phyloP scores from a whole-genome alignment of 805 yeast genomes.

The Ogataea angusta region DNA sequence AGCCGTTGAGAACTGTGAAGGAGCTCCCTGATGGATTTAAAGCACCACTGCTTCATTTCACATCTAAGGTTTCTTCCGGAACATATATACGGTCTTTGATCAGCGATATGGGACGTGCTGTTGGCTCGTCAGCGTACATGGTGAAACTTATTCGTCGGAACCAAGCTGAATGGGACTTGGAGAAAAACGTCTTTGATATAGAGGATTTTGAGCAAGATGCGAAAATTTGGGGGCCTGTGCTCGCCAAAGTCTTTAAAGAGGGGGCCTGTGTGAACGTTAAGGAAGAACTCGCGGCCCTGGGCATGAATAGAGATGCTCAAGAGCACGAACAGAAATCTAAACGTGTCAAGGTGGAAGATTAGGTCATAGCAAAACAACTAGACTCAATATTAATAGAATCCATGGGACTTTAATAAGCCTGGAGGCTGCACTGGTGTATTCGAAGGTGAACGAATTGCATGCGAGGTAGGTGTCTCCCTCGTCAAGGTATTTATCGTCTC shows the following conservation, averaged over 20 bases:
- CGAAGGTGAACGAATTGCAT: slow-evolving; percentile 34
- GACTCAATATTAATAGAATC: slow-evolving; percentile 3
- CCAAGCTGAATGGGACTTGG: slow-evolving; percentile 85
- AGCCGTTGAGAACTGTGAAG: slow-evolving; percentile 37
- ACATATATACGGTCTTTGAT: slow-evolving; percentile 88
- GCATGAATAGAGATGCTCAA: slow-evolving; percentile 4
- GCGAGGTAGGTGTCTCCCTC: slow-evolving; percentile 26
- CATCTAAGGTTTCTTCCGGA: slow-evolving; percentile 85
- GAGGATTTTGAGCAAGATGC: slow-evolving; percentile 64
- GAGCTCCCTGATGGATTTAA: slow-evolving; percentile 40
- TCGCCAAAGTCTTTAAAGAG: slow-evolving; percentile 49
- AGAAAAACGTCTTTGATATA: slow-evolving; percentile 62
- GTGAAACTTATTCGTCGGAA: slow-evolving; percentile 67
- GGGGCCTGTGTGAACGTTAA: slow-evolving; percentile 39
- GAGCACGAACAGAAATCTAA: slow-evolving; percentile 7
- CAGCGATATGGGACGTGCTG: slow-evolving; percentile 82
- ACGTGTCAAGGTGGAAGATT: slow-evolving; percentile 4
- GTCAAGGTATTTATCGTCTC: slow-evolving; percentile 36
- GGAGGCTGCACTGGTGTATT: slow-evolving; percentile 5
- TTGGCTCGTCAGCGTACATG: slow-evolving; percentile 85
- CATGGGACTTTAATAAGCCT: slow-evolving; percentile 1
- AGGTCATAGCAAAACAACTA: slow-evolving; percentile 1
- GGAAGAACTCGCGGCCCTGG: slow-evolving; percentile 31
- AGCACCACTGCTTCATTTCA: slow-evolving; percentile 71
- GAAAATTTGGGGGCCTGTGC: slow-evolving; percentile 66